Base-by-base conservation (phyloP, 2,329 filamentous ascomycete genomes). In the Fusarium sp. region DNA sequence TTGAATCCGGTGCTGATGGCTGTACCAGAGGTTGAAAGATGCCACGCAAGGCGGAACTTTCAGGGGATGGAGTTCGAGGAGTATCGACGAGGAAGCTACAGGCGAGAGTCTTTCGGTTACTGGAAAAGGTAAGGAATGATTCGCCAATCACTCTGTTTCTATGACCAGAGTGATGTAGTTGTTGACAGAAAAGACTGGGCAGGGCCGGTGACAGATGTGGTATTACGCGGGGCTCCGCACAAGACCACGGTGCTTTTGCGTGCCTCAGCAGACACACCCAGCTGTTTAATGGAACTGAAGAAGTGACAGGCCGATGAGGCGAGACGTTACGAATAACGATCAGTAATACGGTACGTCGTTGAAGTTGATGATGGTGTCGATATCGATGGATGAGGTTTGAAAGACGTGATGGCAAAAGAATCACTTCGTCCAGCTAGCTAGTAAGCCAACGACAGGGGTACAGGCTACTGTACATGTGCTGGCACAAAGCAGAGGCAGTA, bases 371-470 rank as follows among this genome's bases (percentile, higher is more conserved):
- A 56, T 57, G 36, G 22, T 36, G 15, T 41, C 20, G 48, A 30
- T 44, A 57, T 61, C 33, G 31, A 16, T 38, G 53, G 24, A 42
- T 53, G 38, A 30, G n/a, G 30, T 65, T 41, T 38, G 65, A 30
- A 51, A 44, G 30, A 26, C 26, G 47, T 22, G 24, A 22, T 22
- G 50, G 38, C 30, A 41, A 47, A 30, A 30, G 38, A 39, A 39
- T n/a, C 30, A 13, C 44, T 26, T 24, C n/a, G 41, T 31, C n/a
- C 35, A 61, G 26, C n/a, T 11, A 42, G 14, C 65, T 38, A 65
- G 58, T 64, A 39, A 53, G 56, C 54, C 20, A 10, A 22, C 22
- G 51, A 69, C 66, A 70, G 51, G 66, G 66, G 33, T 69, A 15
- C 14, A 39, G 26, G 45, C 31, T 69, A 45, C 31, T 58, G 24